Evolutionary conservation across 208 protist genomes (phyloP), one percentile per base, ranked within the genome.

Genomic region (Leishmania guyanensis): DNA sequence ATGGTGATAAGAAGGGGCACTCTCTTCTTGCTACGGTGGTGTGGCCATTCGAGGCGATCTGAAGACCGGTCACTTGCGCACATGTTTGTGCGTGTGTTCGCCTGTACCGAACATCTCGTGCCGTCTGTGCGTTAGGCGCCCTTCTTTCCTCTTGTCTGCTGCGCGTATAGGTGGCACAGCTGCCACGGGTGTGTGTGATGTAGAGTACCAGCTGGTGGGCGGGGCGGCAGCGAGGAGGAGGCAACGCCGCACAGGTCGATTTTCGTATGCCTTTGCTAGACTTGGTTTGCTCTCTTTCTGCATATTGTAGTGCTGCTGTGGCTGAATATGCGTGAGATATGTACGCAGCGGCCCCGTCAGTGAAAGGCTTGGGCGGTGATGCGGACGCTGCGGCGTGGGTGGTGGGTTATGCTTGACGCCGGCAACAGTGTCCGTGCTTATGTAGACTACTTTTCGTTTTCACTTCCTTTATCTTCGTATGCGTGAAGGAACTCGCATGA

Each of bases 401-500:
- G 69, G 16, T 51, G 46, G 6, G 46, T 4, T 26, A 17, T 54
- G 2, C 43, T 73, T 73, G 69, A 73, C 69, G 29, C 10, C n/a
- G 26, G 17, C 36, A 46, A 2, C 20, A 1, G 14, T 53, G 46
- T 36, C 6, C 2, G 6, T 53, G 46, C 5, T 9, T 33, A 73
- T 73, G 69, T 73, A 73, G 69, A 73, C 46, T 73, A 73, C 46
- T 33, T 54, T 46, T 73, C 5, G 3, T 4, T 51, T n/a, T 50
- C 9, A 20, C 26, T 50, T 53, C 33, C 5, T 26, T 51, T 12
- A 14, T 29, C 48, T 43, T n/a, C n/a, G 39, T 26, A 20, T 29
- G 3, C 2, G 43, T n/a, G 39, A 5, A 20, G 39, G 26, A 73
- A 73, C 69, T 22, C 22, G 4, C 39, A 16, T 68, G 29, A 9